Conservation (phyloP, 2,329 filamentous ascomycete species). For the Daldinia eschscholtzii region DNA sequence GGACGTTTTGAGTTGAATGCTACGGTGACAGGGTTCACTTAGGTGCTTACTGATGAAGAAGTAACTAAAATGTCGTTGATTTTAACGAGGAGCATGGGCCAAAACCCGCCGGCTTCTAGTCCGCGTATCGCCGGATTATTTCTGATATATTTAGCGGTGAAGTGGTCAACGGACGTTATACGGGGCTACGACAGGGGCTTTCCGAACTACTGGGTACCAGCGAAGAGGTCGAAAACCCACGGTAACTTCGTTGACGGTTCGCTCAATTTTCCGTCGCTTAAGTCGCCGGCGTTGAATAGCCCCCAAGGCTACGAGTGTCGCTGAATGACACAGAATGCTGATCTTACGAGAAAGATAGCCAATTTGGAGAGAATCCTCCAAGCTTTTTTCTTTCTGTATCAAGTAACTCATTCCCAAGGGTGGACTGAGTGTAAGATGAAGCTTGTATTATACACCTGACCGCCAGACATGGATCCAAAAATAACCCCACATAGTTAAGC, state of each 20-base stretch:
- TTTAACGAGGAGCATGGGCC: neutral
- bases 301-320: neutral
- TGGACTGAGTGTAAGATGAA: neutral
- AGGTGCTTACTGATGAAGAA: neutral
- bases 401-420: neutral
- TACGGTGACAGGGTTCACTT: neutral
- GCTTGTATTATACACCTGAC: neutral
- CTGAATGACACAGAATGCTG: neutral
- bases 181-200: neutral
- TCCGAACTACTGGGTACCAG: neutral
- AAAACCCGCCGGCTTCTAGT: neutral
- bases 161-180: neutral
- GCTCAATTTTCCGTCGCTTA: neutral
- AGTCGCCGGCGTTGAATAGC: neutral
- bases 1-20: neutral
- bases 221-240: neutral
- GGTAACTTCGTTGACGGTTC: neutral
- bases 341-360: neutral
- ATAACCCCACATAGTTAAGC: neutral
- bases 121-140: neutral
- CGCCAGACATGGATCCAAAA: conserved; percentile 3
- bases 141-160: conserved; percentile 7
- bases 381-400: neutral
- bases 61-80: conserved; percentile 3
- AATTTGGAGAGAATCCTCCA: neutral